Evolutionary conservation across 2,329 filamentous ascomycete species (phyloP).

Genomic region (Penicillium sp.): DNA sequence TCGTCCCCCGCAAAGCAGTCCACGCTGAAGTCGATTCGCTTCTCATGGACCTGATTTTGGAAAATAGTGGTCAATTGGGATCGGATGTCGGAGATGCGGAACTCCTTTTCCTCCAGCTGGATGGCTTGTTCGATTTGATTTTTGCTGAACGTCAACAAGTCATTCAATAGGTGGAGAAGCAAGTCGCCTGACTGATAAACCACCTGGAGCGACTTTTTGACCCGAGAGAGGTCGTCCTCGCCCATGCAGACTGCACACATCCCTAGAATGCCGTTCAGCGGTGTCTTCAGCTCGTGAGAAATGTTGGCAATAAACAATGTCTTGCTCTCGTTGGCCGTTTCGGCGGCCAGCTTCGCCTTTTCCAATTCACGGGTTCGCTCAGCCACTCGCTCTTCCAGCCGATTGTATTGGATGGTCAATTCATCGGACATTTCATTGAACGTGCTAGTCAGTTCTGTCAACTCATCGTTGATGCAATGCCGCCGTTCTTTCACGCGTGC

Average conservation of each 20-base stretch:
- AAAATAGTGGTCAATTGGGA: constrained; percentile 85
- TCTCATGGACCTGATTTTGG: constrained; percentile 83
- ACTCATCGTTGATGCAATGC: constrained; percentile 78
- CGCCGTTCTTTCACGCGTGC: constrained; percentile 76
- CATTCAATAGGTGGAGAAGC: constrained; percentile 81
- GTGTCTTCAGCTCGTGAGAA: constrained; percentile 78
- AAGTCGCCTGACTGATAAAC: constrained; percentile 88
- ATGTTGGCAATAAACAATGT: constrained; percentile 97
- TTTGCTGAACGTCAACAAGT: constrained; percentile 89
- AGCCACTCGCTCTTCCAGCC: constrained; percentile 80
- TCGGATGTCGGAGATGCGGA: constrained; percentile 79
- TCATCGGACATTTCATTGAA: constrained; percentile 97
- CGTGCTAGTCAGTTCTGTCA: constrained; percentile 78
- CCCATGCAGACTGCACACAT: constrained; percentile 95
- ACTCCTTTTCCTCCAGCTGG: constrained; percentile 80
- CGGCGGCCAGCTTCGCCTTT: constrained; percentile 86
- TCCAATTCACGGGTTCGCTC: constrained; percentile 83
- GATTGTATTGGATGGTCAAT: constrained; percentile 81
- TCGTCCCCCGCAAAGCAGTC: constrained; percentile 61
- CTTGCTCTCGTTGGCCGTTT: constrained; percentile 95
- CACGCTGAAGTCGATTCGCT: constrained; percentile 72
- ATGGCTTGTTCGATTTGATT: constrained; percentile 90
- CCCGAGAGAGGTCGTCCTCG: constrained; percentile 75
- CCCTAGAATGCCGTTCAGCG: constrained; percentile 87
- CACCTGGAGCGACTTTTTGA: constrained; percentile 82